A percentile compares a stretch with the other conserved stretches of the same genome.
phyloP scores from a whole-genome alignment of 2,329 filamentous ascomycete genomes.

The Talaromyces sp. region DNA sequence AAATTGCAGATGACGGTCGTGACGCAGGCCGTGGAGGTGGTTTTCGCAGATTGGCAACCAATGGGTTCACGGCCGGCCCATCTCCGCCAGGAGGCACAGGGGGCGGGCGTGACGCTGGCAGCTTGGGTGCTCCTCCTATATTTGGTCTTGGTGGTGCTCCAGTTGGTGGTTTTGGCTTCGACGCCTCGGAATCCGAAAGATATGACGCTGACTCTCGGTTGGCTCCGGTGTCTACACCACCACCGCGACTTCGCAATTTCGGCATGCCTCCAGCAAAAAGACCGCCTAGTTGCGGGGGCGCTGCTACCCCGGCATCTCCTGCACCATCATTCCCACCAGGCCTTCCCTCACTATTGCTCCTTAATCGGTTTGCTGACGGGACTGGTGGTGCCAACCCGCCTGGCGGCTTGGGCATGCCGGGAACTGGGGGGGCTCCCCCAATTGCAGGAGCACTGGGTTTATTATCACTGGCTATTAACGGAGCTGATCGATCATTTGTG shows the following conservation, averaged over 20 bases:
- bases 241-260: constrained; percentile 84
- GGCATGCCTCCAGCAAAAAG: constrained; percentile 93
- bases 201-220: constrained; percentile 68
- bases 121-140: constrained; percentile 44
- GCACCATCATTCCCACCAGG: constrained; percentile 37
- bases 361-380: constrained; percentile 59
- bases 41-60: constrained; percentile 56
- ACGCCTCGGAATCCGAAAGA: constrained; percentile 69
- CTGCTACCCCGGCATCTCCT: constrained; percentile 43
- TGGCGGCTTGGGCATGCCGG: constrained; percentile 55
- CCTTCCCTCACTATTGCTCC: constrained; percentile 72
- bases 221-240: constrained; percentile 71
- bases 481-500: constrained; percentile 89
- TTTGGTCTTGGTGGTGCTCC: constrained; percentile 35
- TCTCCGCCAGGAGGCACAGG: constrained; percentile 45
- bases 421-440: constrained; percentile 77
- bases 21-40: constrained; percentile 44
- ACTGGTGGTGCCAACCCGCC: constrained; percentile 66
- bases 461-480: constrained; percentile 54
- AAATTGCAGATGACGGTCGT: constrained; percentile 57
- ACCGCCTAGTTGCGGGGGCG: constrained; percentile 76
- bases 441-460: constrained; percentile 57
- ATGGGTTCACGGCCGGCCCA: constrained; percentile 47
- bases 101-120: constrained; percentile 50
- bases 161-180: constrained; percentile 29